Evolutionary conservation across 371 early-diverging fungal species (phyloP), one percentile per base, ranked within the genome.

Genomic region (Lichtheimia corymbifera): DNA sequence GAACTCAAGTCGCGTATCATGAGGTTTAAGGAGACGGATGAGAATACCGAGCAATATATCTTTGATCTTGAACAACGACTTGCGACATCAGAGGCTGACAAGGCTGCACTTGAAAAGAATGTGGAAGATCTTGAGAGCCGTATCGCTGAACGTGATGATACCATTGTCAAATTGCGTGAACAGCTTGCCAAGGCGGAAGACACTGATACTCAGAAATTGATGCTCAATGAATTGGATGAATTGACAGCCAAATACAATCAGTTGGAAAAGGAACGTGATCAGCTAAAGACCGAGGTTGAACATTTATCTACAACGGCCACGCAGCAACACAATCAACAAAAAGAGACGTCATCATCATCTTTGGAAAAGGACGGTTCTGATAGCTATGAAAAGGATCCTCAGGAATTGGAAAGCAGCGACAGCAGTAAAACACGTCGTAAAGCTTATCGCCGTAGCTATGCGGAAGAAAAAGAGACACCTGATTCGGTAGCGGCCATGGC

Each of bases 11-110:
- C 63, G 9, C 69, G 72, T 35, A 70, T 80, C 14, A 42, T 72
- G 17, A 76, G 79, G 44, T 60, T 77, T 7, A 70, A 70, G 9
- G 82, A 82, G 58, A 72, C 68, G 4, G 82, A 82, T 44, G 74
- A 77, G 35, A 75, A 63, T 13, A 77, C 79, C 1, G 84, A 83
- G 35, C 67, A 74, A 15, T 82, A 83, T 45, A 83, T 83, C 30
- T 71, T 65, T 42, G 71, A 75, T 57, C 61, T 83, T 14, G 82
- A 83, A 52, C 53, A 61, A 12, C 66, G 77, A 14, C 45, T 81
- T 5, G 71, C 74, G 1, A 53, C 61, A 7, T 74, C 68, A 24
- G 80, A 78, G 25, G 55, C 67, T 7, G 73, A 76, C n/a, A 57
- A 67, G 13, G 43, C 55, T 0, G 30, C 58, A 11, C 53, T 83